Base-by-base conservation (phyloP, 371 early-diverging fungal species). In the Apophysomyces variabilis region DNA sequence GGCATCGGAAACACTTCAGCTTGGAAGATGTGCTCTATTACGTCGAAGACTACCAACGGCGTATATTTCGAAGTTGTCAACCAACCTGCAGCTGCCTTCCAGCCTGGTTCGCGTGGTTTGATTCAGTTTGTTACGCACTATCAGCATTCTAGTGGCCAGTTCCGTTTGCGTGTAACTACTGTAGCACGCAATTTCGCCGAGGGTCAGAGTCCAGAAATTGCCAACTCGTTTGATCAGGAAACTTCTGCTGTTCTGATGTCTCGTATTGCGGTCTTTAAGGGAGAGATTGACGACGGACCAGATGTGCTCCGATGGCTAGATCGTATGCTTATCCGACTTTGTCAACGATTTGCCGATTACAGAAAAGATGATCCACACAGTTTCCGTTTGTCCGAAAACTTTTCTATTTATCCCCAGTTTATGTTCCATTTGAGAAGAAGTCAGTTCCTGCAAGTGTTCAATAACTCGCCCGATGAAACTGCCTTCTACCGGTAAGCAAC, bases 271-370 rank as follows among this genome's bases (percentile, higher is more conserved):
- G 93, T 94, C 12, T 95, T 95, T 84, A 99, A 99, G 85, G 95
- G 96, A 36, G 97, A 99, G 68, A 89, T 95, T 64, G 99, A 99
- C 72, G 99, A 99, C 80, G 97, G 96, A 7, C 94, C 97, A 4
- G 99, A 99, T 79, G 99, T 99, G 8, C 82, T 99, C 68, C 87
- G 99, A 64, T 99, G 99, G 96, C 82, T 99, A 59, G 99, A 99
- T 85, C 92, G 99, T 70, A 98, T 96, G 93, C 82, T 99, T 56
- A 99, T 99, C 69, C 90, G 99, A 5, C 87, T 99, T 74, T 98
- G 99, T 78, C 98, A 97, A 79, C 92, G 93, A 68, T 98, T 96
- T 81, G 99, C 96, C 7, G 96, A 94, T 60, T 99, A 94, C 76
- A 89, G 95, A 38, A 97, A 96, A 78, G 99, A 99, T 58, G 99